Base-by-base conservation (phyloP, 2,329 filamentous ascomycete species). In the Aurifilum marmelostoma region DNA sequence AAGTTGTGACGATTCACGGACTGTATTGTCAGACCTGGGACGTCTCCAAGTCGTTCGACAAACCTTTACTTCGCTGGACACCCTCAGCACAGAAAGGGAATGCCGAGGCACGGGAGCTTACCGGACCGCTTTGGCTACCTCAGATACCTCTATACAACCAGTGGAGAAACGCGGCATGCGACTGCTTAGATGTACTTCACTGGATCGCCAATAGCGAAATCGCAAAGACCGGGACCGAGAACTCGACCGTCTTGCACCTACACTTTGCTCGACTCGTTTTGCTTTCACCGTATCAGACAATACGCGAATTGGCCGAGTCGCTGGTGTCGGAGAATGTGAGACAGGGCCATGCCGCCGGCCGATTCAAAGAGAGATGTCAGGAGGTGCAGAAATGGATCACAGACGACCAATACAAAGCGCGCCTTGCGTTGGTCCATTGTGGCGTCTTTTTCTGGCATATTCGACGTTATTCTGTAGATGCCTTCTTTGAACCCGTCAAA, bases 161-260 rank as follows among this genome's bases (percentile, higher is more conserved):
- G 41, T 85, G 83, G 82, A 77, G 81, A 18, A 84, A 84, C 58
- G 79, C 80, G 4, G 77, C 80, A 21, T 81, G 82, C 56, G 83
- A 84, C 66, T 82, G 79, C 56, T 71, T 89, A 2, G 87, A 89
- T 68, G 81, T 88, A 1, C 78, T 89, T 2, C 85, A 89, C 72
- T 88, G 87, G 86, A 80, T 82, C 24, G 86, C 86, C 2, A 87
- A 87, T 71, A 83, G 80, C 56, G 81, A 80, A 0, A 82, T 86
- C 39, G 83, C 83, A 5, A 80, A 81, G 63, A 79, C 80, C 1
- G 87, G 86, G 0, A 77, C 83, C 7, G 86, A 88, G 69, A 85
- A 87, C 68, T 81, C 84, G 2, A 86, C 84, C 1, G 80, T 89
- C 0, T 75, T 88, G 8, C 85, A 88, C 71, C 79, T 89, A 3